These are phyloP conservation scores for Centrapalus pauciflorus DNA, from an alignment of 129 eudicot species.

Conservation along the genomic window DNA sequence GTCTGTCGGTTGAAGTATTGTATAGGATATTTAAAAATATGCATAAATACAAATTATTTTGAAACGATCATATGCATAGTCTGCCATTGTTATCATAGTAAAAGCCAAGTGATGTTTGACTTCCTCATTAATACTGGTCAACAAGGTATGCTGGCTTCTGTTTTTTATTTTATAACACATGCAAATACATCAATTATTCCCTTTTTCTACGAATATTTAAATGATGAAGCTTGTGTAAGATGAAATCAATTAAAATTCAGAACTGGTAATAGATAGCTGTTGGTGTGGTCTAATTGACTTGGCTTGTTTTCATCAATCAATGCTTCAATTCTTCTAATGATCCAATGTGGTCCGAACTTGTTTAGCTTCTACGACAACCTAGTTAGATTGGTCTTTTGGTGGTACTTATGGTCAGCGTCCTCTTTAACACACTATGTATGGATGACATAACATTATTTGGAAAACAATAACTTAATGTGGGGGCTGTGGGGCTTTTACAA, in stretches of 20 bases:
- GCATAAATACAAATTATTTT: neutral
- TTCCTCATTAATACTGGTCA: neutral
- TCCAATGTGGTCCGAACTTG: neutral
- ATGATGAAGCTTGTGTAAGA: neutral
- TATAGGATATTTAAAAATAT: neutral
- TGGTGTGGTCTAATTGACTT: neutral
- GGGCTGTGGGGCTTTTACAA: conserved; percentile 10
- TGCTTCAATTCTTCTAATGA: neutral
- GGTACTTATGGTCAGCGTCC: neutral
- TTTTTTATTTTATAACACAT: no score
- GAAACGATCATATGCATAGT: neutral
- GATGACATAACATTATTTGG: conserved; percentile 12
- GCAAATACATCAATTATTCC: no score
- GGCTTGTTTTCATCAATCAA: neutral
- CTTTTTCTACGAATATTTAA: no score
- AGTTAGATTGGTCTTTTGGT: conserved; percentile 1
- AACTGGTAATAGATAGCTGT: neutral
- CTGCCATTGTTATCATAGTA: neutral
- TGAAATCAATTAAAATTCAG: neutral
- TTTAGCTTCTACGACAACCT: neutral
- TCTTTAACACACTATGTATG: conserved; percentile 8
- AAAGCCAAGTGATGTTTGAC: neutral
- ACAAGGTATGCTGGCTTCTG: conserved; percentile 6
- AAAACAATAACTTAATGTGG: conserved; percentile 10
- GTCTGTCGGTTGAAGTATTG: neutral